Conservation (phyloP, 106 monocot species). For the Ottelia alismoides region DNA sequence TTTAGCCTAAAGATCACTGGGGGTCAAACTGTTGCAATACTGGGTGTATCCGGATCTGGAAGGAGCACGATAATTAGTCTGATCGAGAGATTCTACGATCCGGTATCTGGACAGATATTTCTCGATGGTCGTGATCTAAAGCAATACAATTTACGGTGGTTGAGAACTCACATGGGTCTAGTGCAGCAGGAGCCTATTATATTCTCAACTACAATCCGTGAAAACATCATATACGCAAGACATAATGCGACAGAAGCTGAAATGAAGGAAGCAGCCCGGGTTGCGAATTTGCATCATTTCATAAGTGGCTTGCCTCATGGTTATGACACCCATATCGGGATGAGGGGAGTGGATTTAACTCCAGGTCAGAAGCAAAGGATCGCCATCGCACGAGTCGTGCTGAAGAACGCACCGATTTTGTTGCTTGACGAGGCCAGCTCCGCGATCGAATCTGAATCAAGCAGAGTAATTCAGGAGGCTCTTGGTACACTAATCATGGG, state of each 20-base stretch:
- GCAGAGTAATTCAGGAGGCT: constrained; percentile 93
- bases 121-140: constrained; percentile 90
- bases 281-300: constrained; percentile 98
- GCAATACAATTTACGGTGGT: constrained; percentile 79
- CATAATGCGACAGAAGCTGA: constrained; percentile 96
- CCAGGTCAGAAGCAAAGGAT: constrained; percentile 95
- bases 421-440: constrained; percentile 97
- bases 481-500: constrained; percentile 93
- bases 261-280: constrained; percentile 94
- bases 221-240: constrained; percentile 95
- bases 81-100: constrained; percentile 97
- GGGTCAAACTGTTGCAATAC: constrained; percentile 89
- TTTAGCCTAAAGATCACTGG: constrained; percentile 89
- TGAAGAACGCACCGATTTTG: constrained; percentile 98
- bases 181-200: constrained; percentile 96
- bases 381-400: constrained; percentile 85
- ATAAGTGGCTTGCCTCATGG: constrained; percentile 97
- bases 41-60: constrained; percentile 95
- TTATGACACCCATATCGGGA: constrained; percentile 91
- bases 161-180: constrained; percentile 89
- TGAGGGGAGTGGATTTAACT: constrained; percentile 94
- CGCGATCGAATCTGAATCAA: constrained; percentile 88
- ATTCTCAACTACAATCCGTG: constrained; percentile 95
- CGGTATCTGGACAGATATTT: constrained; percentile 67
- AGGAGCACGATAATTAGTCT: constrained; percentile 95